Base-by-base conservation (phyloP, 371 early-diverging fungal genomes). In the Mortierella sp. region DNA sequence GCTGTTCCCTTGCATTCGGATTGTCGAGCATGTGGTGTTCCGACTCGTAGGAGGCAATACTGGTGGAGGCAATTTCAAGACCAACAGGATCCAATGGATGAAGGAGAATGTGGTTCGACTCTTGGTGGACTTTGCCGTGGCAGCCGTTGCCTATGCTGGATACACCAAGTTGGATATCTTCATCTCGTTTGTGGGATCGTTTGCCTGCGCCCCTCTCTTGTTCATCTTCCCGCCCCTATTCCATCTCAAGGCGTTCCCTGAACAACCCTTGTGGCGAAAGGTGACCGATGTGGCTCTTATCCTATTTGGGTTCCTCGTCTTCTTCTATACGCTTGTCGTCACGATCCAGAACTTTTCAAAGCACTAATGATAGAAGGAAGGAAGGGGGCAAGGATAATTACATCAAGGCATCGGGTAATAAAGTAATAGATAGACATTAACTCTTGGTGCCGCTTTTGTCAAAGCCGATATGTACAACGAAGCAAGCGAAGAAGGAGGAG, bases 1-100 rank as follows among this genome's bases (percentile, higher is more conserved):
- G 44, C 80, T 95, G 27, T 97, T 95, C 70, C 96, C 97, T 2
- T 90, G 93, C 14, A 92, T 95, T 63, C 88, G 92, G 57, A 96
- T 97, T 65, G 84, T 94, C 86, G 82, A 55, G 37, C 31, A 68
- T 21, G 50, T 53, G 31, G 68, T 90, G 44, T 89, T 90, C 70
- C 82, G 13, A 73, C 83, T 34, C 62, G 71, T 17, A 79, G 82
- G 16, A 10, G 7, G 34, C 10, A 4, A 34, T 34, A 4, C 7
- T 34, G 34, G 34, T 10, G 10, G 10, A 4, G 34, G 7, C 10
- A 4, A 7, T 34, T 10, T 10, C 34, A 34, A 34, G n/a, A n/a
- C n/a, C 34, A 34, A 10, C 4, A 34, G 10, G 34, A 10, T 34
- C 10, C 34, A 34, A 34, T 34, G 34, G 94, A 86, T 93, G 74